A percentile compares a stretch with the other conserved stretches of the same genome.
Conservation (phyloP, 805 yeast genomes). For the Ascoidea asiatica region DNA sequence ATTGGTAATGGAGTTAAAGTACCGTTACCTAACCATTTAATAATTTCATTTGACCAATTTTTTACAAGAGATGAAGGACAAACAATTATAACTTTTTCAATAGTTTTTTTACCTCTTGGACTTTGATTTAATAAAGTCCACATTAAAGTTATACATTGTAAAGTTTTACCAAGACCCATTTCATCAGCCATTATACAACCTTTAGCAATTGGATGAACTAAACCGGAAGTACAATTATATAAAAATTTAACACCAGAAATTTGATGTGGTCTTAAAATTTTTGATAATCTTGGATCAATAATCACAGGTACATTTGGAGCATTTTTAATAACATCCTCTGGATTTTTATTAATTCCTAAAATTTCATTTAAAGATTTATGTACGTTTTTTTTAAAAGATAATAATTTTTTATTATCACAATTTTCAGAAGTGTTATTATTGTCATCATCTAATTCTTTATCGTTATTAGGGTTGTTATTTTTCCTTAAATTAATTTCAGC, state of each 20-base stretch:
- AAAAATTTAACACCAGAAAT: conserved; percentile 89
- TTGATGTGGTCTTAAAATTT: conserved; percentile 88
- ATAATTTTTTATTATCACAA: conserved; percentile 7
- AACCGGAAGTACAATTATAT: conserved; percentile 82
- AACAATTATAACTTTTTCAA: conserved; percentile 81
- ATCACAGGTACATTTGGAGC: conserved; percentile 91
- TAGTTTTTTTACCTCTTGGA: conserved; percentile 69
- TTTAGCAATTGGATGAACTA: conserved; percentile 67
- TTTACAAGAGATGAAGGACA: conserved; percentile 91
- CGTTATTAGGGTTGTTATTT: conserved; percentile 3
- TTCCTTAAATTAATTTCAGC: conserved; percentile 9
- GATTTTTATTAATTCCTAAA: conserved; percentile 50
- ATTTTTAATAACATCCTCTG: conserved; percentile 32
- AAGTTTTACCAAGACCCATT: conserved; percentile 89
- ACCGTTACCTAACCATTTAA: conserved; percentile 94
- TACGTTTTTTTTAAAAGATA: conserved; percentile 21
- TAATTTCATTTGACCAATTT: conserved; percentile 95
- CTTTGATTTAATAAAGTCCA: conserved; percentile 88
- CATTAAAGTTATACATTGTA: conserved; percentile 79
- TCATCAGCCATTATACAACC: conserved; percentile 99
- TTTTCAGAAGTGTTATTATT: conserved; percentile 15
- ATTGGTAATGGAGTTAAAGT: conserved; percentile 76
- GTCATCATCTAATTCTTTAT: conserved; percentile 18
- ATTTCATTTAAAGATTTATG: conserved; percentile 70
- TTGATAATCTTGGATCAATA: conserved; percentile 77